These are phyloP conservation scores for Penicillium soppii DNA, from an alignment of 495 filamentous ascomycete species.

Conservation along the genomic window DNA sequence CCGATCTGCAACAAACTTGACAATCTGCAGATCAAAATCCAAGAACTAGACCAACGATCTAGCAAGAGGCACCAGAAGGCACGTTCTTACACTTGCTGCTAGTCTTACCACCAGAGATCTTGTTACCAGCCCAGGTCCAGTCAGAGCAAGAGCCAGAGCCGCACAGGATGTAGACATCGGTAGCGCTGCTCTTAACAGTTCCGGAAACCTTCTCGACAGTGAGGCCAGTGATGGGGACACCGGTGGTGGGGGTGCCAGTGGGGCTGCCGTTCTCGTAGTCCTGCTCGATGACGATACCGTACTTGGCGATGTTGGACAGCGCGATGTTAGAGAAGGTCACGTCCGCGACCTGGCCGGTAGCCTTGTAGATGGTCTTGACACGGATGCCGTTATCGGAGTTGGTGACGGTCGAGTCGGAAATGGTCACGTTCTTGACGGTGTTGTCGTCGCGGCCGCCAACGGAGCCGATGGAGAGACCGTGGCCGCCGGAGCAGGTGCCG, in stretches of 20 bases:
- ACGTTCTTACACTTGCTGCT: slow-evolving; percentile 42
- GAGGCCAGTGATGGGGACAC: slow-evolving; percentile 60
- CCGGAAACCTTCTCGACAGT: slow-evolving; percentile 55
- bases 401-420: slow-evolving; percentile 49
- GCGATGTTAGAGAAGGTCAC: slow-evolving; percentile 62
- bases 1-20: not conserved
- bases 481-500: slow-evolving; percentile 58
- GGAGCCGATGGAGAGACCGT: slow-evolving; percentile 69
- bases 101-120: slow-evolving; percentile 48
- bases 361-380: slow-evolving; percentile 62
- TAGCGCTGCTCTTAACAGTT: slow-evolving; percentile 41
- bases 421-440: slow-evolving; percentile 55
- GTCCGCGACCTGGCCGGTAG: slow-evolving; percentile 55
- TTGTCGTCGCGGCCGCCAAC: slow-evolving; percentile 64
- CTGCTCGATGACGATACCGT: slow-evolving; percentile 68
- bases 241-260: slow-evolving; percentile 59
- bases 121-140: slow-evolving; percentile 51
- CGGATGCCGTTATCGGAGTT: slow-evolving; percentile 60
- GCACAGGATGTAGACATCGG: slow-evolving; percentile 55
- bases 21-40: not conserved
- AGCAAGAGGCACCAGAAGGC: slow-evolving; percentile 44
- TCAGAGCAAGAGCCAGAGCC: slow-evolving; percentile 41
- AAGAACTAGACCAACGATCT: slow-evolving; percentile 7
- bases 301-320: slow-evolving; percentile 55
- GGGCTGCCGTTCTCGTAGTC: slow-evolving; percentile 65